Base-by-base conservation (phyloP, 192 early-diverging fungal species). In the Rhizophagus clarus region DNA sequence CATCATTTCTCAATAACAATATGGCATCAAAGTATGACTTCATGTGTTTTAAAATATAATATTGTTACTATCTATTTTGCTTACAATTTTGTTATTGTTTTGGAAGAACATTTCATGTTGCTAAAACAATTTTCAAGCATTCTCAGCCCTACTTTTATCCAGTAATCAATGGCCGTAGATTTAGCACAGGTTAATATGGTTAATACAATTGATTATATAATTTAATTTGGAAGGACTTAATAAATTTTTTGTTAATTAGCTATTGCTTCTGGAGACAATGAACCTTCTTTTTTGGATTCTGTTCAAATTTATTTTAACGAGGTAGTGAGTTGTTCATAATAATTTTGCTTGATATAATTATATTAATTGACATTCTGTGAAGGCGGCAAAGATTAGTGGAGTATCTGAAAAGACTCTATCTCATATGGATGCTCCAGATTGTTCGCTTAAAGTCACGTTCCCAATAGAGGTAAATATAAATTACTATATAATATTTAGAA, bases 381-480 rank as follows among this genome's bases (percentile, higher is more conserved):
- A 88, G 71, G 94, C 93, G 31, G 93, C 94, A 26, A 89, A 87
- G 47, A 79, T 90, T 78, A 91, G 92, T 80, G 85, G 88, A 56
- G 88, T 93, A 14, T 80, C 86, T 22, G 74, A 82, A 20, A 88
- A 89, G 69, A 90, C 90, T 12, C 82, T 95, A 74, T 85, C 82
- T 34, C 91, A 93, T 72, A 91, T 95, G 82, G 89, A 90, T 77
- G 91, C 90, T 72, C 90, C 90, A 15, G 94, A 95, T 81, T 84
- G 85, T 71, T 86, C 94, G 22, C 87, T 94, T 47, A 90, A 90
- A 80, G 92, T 94, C 20, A 94, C 91, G 7, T 95, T 95, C 81
- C 93, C 93, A 10, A 88, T 95, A 68, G 93, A 94, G 64, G 64
- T 67, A 17, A 56, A 32, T 32, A 67, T 29, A 67, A 17, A 12